Base-by-base conservation (phyloP, 208 protist species). In the Trypanosoma theileri region DNA sequence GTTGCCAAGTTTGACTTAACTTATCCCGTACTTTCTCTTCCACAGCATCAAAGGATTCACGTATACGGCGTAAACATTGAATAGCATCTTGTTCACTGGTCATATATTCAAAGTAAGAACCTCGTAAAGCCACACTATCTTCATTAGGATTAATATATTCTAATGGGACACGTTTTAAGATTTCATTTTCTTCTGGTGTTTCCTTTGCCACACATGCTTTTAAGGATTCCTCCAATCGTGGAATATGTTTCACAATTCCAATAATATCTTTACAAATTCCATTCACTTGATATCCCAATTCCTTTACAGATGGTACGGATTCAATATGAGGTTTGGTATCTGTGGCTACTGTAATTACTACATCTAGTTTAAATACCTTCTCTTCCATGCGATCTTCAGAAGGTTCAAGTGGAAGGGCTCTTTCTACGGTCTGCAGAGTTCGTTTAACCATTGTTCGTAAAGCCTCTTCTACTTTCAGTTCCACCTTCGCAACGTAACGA, bases 31-130 rank as follows among this genome's bases (percentile, higher is more conserved):
- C 80, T 79, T 98, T 97, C 70, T 97, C 94, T 24, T 85, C 65
- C 17, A 98, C 72, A 45, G 93, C 87, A 52, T 89, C 79, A 80
- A 99, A 97, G 44, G 94, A 81, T 24, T 88, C 89, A 45, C 92
- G 88, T 52, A 99, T 89, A 57, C 84, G 85, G 21, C 94, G 86
- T 24, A 98, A 86, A 11, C 81, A 88, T 26, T 97, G 82, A 69
- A 98, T 88, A 28, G 97, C 95, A 51, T 98, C 97, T 54, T 98
- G 89, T 68, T 98, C 96, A 58, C 84, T 77, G 4, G 92, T 94
- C 81, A 99, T 98, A 77, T 95, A 92, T 64, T 98, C 95, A 74
- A 97, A 98, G 82, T 98, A 98, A 21, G 88, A 85, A 13, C 89
- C 89, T 16, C 82, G 86, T 57, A 93, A 68, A 56, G 80, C 65